Evolutionary conservation across 208 protist genomes (phyloP).

Genomic region (Acanthamoeba royreba): DNA sequence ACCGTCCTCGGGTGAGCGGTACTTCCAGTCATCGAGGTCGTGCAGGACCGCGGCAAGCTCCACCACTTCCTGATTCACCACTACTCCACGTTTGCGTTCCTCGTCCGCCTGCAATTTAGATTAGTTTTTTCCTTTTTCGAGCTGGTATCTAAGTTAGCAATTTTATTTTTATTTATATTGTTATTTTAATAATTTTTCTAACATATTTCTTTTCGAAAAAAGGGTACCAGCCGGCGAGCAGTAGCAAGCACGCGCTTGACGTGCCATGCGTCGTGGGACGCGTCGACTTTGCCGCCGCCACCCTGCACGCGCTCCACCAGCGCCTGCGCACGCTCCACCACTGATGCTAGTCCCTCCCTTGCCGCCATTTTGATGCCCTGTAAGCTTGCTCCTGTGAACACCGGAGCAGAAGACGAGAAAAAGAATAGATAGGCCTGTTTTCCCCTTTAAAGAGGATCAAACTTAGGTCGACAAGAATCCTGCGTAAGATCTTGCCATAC

Average conservation of each 20-base stretch:
- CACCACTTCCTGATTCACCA: slow-evolving; percentile 53
- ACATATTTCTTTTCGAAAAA: too few species aligned
- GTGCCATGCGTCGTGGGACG: neutral
- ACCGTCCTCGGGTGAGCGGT: neutral
- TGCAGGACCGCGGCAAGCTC: slow-evolving; percentile 67
- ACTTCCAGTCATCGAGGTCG: slow-evolving; percentile 72
- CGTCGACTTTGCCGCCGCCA: neutral
- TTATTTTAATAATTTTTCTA: too few species aligned
- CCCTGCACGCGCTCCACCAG: neutral
- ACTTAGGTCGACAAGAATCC: too few species aligned
- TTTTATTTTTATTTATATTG: too few species aligned
- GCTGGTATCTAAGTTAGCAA: neutral
- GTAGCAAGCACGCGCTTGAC: neutral
- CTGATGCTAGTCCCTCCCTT: too few species aligned
- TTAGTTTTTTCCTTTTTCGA: neutral
- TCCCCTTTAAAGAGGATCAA: too few species aligned
- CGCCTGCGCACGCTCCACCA: neutral
- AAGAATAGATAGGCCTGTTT: too few species aligned
- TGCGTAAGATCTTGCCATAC: too few species aligned
- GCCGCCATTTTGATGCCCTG: too few species aligned
- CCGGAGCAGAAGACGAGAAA: too few species aligned
- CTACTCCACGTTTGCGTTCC: neutral
- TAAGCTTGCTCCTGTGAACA: too few species aligned
- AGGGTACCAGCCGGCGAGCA: neutral
- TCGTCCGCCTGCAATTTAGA: neutral